phyloP scores from a whole-genome alignment of 2,329 filamentous ascomycete species.

The Fusarium sp. region DNA sequence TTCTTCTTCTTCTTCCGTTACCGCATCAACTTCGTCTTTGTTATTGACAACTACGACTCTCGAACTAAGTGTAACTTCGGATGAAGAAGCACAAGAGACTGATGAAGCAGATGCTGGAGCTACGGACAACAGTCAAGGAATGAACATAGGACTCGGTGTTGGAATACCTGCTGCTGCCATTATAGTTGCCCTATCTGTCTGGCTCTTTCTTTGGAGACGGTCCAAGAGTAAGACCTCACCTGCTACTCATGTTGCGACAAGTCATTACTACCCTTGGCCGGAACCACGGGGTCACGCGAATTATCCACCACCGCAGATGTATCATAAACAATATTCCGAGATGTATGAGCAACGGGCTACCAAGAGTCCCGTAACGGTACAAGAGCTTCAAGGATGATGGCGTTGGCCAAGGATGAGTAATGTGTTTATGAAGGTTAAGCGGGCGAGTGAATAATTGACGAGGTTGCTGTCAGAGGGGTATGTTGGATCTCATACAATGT shows the following conservation, averaged over 20 bases:
- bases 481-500: too few species aligned
- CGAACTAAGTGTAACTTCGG: background rate
- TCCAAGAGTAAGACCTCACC: background rate
- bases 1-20: background rate
- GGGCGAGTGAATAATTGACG: too few species aligned
- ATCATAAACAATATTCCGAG: too few species aligned
- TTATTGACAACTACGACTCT: background rate
- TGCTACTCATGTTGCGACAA: background rate
- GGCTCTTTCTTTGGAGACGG: constrained; percentile 1
- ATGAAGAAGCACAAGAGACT: background rate
- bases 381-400: constrained; percentile 9
- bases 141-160: constrained; percentile 30
- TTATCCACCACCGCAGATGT: too few species aligned
- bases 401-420: background rate
- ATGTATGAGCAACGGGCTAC: background rate
- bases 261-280: background rate
- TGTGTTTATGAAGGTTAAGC: too few species aligned
- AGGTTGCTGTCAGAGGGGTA: too few species aligned
- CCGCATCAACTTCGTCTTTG: background rate
- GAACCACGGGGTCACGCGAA: too few species aligned
- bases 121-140: background rate
- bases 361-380: background rate
- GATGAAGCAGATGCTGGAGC: background rate
- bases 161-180: constrained; percentile 17
- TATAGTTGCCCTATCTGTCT: background rate